Percentiles rank a stretch among this genome's conserved stretches.
These are phyloP conservation scores for Scheffersomyces illinoinensis DNA, from an alignment of 1,139 yeast genomes.

Conservation along the genomic window DNA sequence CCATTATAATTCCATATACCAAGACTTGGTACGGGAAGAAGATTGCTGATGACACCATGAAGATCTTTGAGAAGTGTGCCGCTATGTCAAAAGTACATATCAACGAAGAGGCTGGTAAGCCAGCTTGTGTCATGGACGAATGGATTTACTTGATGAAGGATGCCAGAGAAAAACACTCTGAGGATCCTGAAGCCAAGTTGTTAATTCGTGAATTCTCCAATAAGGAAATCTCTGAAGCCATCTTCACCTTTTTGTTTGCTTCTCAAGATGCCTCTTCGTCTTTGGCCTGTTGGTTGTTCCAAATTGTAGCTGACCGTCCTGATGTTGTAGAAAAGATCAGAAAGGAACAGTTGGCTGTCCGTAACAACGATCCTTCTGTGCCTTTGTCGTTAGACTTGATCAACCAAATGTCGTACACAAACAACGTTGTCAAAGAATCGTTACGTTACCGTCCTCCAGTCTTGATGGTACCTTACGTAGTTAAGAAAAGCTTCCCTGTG, in stretches of 20 bases:
- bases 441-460: slow-evolving; percentile 97
- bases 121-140: slow-evolving; percentile 90
- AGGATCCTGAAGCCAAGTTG: slow-evolving; percentile 51
- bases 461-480: slow-evolving; percentile 95
- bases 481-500: slow-evolving; percentile 80
- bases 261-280: slow-evolving; percentile 98
- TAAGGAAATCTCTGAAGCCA: slow-evolving; percentile 91
- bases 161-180: slow-evolving; percentile 57
- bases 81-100: slow-evolving; percentile 80
- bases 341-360: slow-evolving; percentile 84
- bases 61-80: slow-evolving; percentile 84
- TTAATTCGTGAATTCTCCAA: slow-evolving; percentile 82
- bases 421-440: slow-evolving; percentile 86
- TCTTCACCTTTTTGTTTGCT: slow-evolving; percentile 94
- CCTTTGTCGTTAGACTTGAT: slow-evolving; percentile 71
- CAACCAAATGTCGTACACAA: slow-evolving; percentile 83
- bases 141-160: slow-evolving; percentile 88
- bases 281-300: slow-evolving; percentile 98
- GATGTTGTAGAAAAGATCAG: slow-evolving; percentile 82
- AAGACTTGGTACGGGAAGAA: slow-evolving; percentile 97
- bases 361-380: slow-evolving; percentile 69
- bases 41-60: slow-evolving; percentile 93
- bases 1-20: slow-evolving; percentile 91
- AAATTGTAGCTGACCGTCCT: slow-evolving; percentile 92
- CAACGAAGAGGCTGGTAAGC: slow-evolving; percentile 68